These are phyloP conservation scores for Dactylellina leptospora DNA, from an alignment of 2,329 filamentous ascomycete species.

Conservation along the genomic window DNA sequence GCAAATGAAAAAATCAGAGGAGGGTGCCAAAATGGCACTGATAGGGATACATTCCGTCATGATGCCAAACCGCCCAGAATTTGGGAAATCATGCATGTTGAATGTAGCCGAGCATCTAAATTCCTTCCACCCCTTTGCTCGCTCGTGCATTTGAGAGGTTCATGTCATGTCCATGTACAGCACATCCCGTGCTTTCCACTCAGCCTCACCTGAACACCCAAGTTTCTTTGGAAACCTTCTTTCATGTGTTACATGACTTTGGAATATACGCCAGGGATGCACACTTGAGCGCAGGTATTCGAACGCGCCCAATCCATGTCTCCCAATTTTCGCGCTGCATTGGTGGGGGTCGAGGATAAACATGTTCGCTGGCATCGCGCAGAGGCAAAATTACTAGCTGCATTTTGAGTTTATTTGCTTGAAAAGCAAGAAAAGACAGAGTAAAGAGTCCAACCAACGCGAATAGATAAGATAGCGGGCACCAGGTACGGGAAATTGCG, in stretches of 20 bases:
- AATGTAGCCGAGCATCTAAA: background rate
- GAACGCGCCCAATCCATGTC: conserved; percentile 9
- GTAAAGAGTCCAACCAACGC: background rate
- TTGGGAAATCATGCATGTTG: background rate
- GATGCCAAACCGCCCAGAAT: background rate
- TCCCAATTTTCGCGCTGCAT: conserved; percentile 1
- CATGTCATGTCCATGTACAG: background rate
- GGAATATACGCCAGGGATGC: conserved; percentile 5
- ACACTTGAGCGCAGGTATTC: conserved; percentile 6
- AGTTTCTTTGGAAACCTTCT: background rate
- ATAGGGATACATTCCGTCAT: conserved; percentile 11
- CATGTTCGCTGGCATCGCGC: background rate
- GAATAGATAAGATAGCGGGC: conserved; percentile 18
- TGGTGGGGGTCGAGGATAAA: conserved; percentile 1
- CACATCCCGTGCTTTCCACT: conserved; percentile 5
- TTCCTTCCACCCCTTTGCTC: background rate
- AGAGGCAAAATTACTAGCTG: background rate
- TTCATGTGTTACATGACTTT: conserved; percentile 24
- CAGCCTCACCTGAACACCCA: conserved; percentile 44
- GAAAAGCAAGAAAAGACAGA: background rate
- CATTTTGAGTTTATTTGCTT: background rate
- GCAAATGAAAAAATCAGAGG: background rate
- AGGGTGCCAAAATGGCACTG: conserved; percentile 8
- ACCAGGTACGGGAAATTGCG: conserved; percentile 33
- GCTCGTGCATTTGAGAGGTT: background rate